These are phyloP conservation scores for Lineolata rhizophorae DNA, from an alignment of 495 filamentous ascomycete species.

Conservation along the genomic window DNA sequence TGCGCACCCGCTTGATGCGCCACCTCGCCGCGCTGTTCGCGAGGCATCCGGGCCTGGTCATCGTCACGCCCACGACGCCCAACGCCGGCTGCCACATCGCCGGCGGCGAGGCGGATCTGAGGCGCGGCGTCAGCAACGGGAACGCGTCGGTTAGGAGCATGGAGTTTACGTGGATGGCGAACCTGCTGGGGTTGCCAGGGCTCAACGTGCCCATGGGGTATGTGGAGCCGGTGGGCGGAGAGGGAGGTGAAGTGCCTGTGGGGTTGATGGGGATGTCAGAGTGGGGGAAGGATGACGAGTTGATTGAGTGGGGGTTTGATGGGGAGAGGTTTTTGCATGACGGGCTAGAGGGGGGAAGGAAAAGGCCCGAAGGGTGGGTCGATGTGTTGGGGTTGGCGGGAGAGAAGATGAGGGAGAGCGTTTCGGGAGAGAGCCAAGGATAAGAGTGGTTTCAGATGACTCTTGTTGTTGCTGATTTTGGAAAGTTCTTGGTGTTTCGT, in stretches of 20 bases:
- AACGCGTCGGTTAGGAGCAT: slow-evolving; percentile 55
- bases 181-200: slow-evolving; percentile 59
- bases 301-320: slow-evolving; percentile 54
- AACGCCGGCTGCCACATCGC: slow-evolving; percentile 50
- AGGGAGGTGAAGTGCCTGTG: slow-evolving; percentile 42
- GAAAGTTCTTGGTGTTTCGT: too few relatives aligned
- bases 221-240: slow-evolving; percentile 23
- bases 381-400: slow-evolving; percentile 19
- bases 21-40: slow-evolving; percentile 57
- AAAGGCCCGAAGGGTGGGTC: slow-evolving; percentile 22
- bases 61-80: slow-evolving; percentile 62
- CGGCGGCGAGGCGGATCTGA: slow-evolving; percentile 27
- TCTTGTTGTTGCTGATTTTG: too few relatives aligned
- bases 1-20: slow-evolving; percentile 60
- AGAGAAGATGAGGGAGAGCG: background rate
- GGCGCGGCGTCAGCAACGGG: slow-evolving; percentile 44
- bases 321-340: slow-evolving; percentile 31
- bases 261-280: slow-evolving; percentile 81
- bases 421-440: too few relatives aligned
- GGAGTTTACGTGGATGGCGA: slow-evolving; percentile 78
- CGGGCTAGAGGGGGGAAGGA: slow-evolving; percentile 19
- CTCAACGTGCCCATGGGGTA: slow-evolving; percentile 65
- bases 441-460: too few relatives aligned
- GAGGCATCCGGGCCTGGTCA: slow-evolving; percentile 49
- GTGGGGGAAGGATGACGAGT: slow-evolving; percentile 66